Conservation (phyloP, 108 stramenopile genomes). For the Skeletonema grethae region DNA sequence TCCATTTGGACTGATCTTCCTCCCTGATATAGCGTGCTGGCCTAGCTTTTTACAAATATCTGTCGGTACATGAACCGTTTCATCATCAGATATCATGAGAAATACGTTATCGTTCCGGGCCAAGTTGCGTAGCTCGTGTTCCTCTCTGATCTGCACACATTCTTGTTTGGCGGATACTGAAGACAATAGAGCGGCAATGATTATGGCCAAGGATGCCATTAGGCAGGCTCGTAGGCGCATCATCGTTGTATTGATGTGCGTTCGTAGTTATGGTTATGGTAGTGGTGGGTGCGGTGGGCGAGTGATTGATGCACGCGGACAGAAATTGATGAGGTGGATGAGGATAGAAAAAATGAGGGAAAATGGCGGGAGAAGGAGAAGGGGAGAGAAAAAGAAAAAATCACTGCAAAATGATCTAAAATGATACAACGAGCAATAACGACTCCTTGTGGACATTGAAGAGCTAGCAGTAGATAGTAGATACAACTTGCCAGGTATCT, state of each 20-base stretch:
- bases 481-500: too few relatives aligned
- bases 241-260: background rate
- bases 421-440: too few relatives aligned
- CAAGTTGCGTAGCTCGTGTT: constrained; percentile 42
- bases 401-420: too few relatives aligned
- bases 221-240: constrained; percentile 25
- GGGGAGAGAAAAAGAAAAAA: too few relatives aligned
- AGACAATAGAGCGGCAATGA: constrained; percentile 21
- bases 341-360: too few relatives aligned
- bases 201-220: constrained; percentile 31
- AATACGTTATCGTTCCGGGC: constrained; percentile 42
- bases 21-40: constrained; percentile 13
- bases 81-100: constrained; percentile 31
- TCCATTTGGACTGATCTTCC: constrained; percentile 15
- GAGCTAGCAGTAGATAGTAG: too few relatives aligned
- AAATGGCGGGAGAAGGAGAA: too few relatives aligned
- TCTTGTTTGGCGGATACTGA: constrained; percentile 26
- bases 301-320: too few relatives aligned
- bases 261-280: too few relatives aligned
- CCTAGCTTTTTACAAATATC: constrained; percentile 38
- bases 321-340: too few relatives aligned
- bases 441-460: too few relatives aligned
- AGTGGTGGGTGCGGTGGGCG: too few relatives aligned
- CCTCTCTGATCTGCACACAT: constrained; percentile 38
- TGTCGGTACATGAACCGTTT: constrained; percentile 11